Evolutionary conservation across 495 filamentous ascomycete genomes (phyloP).

Genomic region (Penicillium herquei): DNA sequence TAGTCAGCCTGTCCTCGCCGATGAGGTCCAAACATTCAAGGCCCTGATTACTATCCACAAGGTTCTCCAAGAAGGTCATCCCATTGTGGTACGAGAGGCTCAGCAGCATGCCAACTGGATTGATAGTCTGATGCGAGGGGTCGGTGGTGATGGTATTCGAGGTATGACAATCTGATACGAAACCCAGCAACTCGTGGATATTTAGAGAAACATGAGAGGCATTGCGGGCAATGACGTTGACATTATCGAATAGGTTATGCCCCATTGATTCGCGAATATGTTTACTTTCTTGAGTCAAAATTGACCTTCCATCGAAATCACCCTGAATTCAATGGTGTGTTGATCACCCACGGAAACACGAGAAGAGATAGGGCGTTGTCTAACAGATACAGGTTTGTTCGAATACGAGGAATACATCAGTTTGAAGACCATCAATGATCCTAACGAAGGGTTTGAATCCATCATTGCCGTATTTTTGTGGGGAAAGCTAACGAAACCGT

Average conservation of each 20-base stretch:
- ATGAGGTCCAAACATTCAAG: constrained; percentile 94
- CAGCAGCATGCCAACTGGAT: constrained; percentile 88
- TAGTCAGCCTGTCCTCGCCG: constrained; percentile 92
- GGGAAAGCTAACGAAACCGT: constrained; percentile 17
- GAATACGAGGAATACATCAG: constrained; percentile 99
- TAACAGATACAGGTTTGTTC: constrained; percentile 62
- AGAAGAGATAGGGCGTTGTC: constrained; percentile 2
- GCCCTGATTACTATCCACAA: constrained; percentile 91
- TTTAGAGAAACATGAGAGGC: neutral
- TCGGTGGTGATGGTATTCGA: constrained; percentile 81
- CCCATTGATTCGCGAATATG: constrained; percentile 90
- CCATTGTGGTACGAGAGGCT: constrained; percentile 80
- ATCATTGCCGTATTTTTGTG: neutral
- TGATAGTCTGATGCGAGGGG: constrained; percentile 83
- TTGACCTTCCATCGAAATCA: constrained; percentile 92
- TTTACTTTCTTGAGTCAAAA: constrained; percentile 90
- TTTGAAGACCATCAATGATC: constrained; percentile 96
- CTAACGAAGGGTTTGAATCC: constrained; percentile 74
- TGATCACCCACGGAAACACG: neutral
- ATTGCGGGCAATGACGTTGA: constrained; percentile 8
- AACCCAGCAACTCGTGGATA: neutral
- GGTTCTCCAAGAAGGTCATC: constrained; percentile 94
- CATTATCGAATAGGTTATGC: constrained; percentile 65
- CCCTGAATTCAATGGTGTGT: constrained; percentile 91
- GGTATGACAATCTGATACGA: constrained; percentile 41